phyloP scores from a whole-genome alignment of 140 eudicot genomes.

The Senecio squalidus region DNA sequence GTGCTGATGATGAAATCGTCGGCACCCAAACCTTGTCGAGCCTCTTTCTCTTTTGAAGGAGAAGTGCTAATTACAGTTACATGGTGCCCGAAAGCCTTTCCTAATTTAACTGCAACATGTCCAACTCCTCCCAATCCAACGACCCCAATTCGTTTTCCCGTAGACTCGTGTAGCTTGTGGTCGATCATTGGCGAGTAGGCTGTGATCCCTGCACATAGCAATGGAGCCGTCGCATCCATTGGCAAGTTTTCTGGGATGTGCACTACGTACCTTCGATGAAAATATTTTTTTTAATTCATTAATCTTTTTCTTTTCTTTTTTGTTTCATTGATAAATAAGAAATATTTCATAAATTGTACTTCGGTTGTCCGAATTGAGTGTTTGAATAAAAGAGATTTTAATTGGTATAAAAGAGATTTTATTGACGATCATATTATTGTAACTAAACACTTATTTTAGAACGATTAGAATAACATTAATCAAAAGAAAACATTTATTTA shows the following conservation, averaged over 20 bases:
- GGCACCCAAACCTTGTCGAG: conserved; percentile 55
- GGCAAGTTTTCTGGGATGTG: conserved; percentile 66
- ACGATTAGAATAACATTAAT: too few species aligned
- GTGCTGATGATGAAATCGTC: conserved; percentile 76
- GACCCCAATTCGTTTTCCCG: conserved; percentile 50
- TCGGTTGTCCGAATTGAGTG: too few species aligned
- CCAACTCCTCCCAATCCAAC: conserved; percentile 87
- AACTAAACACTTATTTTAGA: too few species aligned
- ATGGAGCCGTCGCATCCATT: conserved; percentile 78
- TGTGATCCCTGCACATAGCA: conserved; percentile 88
- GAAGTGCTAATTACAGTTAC: conserved; percentile 88
- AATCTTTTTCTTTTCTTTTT: too few species aligned
- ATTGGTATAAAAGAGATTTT: too few species aligned
- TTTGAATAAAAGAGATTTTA: too few species aligned
- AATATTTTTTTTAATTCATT: not conserved
- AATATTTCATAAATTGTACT: too few species aligned
- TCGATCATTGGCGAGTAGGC: conserved; percentile 72
- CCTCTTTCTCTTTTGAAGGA: conserved; percentile 70
- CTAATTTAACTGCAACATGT: conserved; percentile 85
- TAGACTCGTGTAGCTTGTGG: conserved; percentile 31
- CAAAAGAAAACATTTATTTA: too few species aligned
- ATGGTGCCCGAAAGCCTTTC: conserved; percentile 83
- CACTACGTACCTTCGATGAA: conserved; percentile 45
- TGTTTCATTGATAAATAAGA: too few species aligned
- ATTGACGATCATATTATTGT: too few species aligned